phyloP scores from a whole-genome alignment of 2,329 filamentous ascomycete genomes.

The Aspergillus spinulosporus region DNA sequence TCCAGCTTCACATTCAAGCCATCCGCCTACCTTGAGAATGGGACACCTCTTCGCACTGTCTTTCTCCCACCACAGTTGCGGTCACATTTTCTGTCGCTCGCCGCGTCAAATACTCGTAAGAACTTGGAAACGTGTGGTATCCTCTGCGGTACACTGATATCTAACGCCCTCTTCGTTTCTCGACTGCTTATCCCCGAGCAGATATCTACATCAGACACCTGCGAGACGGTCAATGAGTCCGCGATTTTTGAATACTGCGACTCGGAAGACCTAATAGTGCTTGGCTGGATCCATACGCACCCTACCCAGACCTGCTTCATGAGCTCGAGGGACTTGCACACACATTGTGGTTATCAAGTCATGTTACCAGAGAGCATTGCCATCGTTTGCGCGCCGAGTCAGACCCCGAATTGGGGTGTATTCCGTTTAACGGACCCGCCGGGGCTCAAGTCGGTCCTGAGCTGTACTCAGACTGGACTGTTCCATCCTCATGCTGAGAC shows the following conservation, averaged over 20 bases:
- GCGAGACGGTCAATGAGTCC: constrained; percentile 86
- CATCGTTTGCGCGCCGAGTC: constrained; percentile 89
- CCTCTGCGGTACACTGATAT: constrained; percentile 83
- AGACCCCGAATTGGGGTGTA: constrained; percentile 74
- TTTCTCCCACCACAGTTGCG: constrained; percentile 81
- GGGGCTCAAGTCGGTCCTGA: constrained; percentile 78
- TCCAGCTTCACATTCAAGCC: constrained; percentile 76
- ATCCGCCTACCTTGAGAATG: constrained; percentile 85
- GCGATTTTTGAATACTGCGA: constrained; percentile 88
- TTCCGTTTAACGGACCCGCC: constrained; percentile 94
- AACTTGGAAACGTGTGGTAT: constrained; percentile 96
- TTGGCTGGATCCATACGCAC: constrained; percentile 98
- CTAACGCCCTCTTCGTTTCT: constrained; percentile 90
- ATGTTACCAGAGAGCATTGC: constrained; percentile 97
- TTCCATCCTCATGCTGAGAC: constrained; percentile 76
- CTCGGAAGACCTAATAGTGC: constrained; percentile 74
- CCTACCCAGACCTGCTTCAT: constrained; percentile 97
- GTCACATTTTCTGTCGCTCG: constrained; percentile 70
- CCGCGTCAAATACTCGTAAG: constrained; percentile 70
- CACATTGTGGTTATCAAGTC: constrained; percentile 89
- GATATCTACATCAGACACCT: constrained; percentile 85
- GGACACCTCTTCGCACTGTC: constrained; percentile 78
- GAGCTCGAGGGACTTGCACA: constrained; percentile 91
- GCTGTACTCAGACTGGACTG: constrained; percentile 73
- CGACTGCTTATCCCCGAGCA: constrained; percentile 89